These are phyloP conservation scores for Phytophthora nicotianae DNA, from an alignment of 352 stramenopile species.

Conservation along the genomic window DNA sequence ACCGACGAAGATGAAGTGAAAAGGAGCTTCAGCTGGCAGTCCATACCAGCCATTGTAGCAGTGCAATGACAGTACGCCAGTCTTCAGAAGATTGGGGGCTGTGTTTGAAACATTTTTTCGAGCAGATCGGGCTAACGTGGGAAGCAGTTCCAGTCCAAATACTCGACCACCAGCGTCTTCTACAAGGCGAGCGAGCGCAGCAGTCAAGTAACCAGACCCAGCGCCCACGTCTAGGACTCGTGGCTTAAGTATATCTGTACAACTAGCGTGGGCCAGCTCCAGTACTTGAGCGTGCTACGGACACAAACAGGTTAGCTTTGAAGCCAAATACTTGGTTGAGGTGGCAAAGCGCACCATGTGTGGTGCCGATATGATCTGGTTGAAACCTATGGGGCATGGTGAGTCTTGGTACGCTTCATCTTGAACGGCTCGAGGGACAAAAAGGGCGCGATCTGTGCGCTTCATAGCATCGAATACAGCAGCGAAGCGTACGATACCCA, in stretches of 20 bases:
- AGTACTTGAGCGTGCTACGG: constrained; percentile 75
- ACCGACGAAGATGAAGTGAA: constrained; percentile 97
- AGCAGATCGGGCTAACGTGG: constrained; percentile 84
- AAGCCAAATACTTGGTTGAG: background rate
- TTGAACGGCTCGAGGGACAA: constrained; percentile 66
- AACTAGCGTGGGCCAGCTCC: constrained; percentile 58
- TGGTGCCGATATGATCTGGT: constrained; percentile 91
- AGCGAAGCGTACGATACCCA: constrained; percentile 51
- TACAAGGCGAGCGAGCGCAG: constrained; percentile 89
- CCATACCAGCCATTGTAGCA: constrained; percentile 93
- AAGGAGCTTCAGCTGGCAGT: constrained; percentile 88
- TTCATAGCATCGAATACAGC: constrained; percentile 72
- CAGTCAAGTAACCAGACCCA: constrained; percentile 95
- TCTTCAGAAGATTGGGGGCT: constrained; percentile 83
- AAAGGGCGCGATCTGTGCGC: constrained; percentile 75
- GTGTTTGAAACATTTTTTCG: constrained; percentile 81
- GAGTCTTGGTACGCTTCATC: constrained; percentile 73
- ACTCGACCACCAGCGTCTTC: constrained; percentile 60
- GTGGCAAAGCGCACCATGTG: constrained; percentile 62
- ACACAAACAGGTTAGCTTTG: background rate
- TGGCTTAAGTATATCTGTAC: constrained; percentile 51
- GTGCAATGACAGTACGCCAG: constrained; percentile 53
- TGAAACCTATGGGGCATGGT: constrained; percentile 85
- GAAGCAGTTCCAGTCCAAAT: constrained; percentile 92
- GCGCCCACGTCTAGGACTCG: constrained; percentile 94